Base-by-base conservation (phyloP, 164 flowering plant species). In the Berberis thunbergii region DNA sequence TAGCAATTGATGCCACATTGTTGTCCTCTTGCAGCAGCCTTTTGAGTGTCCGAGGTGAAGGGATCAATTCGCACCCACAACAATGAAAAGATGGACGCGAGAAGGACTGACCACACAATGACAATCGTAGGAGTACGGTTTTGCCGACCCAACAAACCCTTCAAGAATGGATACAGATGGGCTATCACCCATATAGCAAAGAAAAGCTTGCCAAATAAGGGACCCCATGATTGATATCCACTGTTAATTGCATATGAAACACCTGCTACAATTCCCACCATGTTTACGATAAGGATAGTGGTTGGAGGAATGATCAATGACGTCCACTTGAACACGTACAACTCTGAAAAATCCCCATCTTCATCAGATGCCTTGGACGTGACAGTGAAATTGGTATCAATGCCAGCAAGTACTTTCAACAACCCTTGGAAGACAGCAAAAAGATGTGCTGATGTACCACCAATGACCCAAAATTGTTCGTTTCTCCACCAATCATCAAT, bases 401-500 rank as follows among this genome's bases (percentile, higher is more conserved):
- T 89, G 11, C 98, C 98, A 2, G 90, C 98, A 61, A 93, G 85
- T 40, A 93, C 96, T 73, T 93, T 93, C 41, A 93, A 61, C 49
- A 93, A 84, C 41, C 98, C 98, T 71, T 93, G 98, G 83, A 93
- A 89, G 52, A 93, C 97, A 0, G 98, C 98, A 74, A 93, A 88
- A 1, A 93, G 86, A 75, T 93, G 98, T 9, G 98, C 96, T 9
- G 98, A 93, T 42, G 94, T 86, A 41, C 97, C 98, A 61, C 98
- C 98, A 66, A 93, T 93, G 77, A 93, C 97, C 98, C 98, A 93
- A 70, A 93, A 93, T 71, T 89, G 98, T 63, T 93, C 98, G 42
- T 93, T 93, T 73, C 98, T 89, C 98, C 98, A 93, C 98, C 93
- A 89, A 67, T 93, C 96, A 42, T 89, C 98, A 41, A 93, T 86